Base-by-base conservation (phyloP, 179 eudicot species). In the Nepenthes alata region DNA sequence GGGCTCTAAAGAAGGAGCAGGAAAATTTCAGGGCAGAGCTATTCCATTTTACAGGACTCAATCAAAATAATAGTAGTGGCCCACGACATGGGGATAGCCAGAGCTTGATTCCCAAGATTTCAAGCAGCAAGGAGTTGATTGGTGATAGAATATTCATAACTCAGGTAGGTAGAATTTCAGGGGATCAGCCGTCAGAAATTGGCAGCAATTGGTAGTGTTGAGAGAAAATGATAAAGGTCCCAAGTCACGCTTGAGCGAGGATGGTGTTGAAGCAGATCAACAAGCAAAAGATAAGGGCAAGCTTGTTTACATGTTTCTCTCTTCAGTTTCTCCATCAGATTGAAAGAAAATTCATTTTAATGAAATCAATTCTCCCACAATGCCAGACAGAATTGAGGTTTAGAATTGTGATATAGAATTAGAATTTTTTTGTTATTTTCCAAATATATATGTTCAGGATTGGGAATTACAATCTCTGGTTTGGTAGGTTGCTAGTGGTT, bases 1-100 rank as follows among this genome's bases (percentile, higher is more conserved):
- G 70, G 41, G 85, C 78, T 2, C 35, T 68, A 35, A 75, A 75
- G 44, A 78, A 75, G 71, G 78, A 81, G 57, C 61, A 70, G 16
- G 74, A 71, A 58, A 47, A 35, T 45, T 54, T 63, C 53, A 67
- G 34, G 68, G 65, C 68, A 8, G 74, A 57, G 57, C 15, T 76
- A 37, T 5, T 35, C 44, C 76, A 73, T 12, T 63, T 63, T 59
- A 66, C 53, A 47, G 70, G 55, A 54, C 50, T 60, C 55, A 16
- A 59, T 16, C 57, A 60, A 13, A 15, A 34, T 34, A 34, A 12
- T 55, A 5, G 12, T 35, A 25, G 5, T n/a, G 59, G 15, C 12
- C 41, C 45, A 13, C 78, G 73, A 58, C 74, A 63, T 60, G 74
- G 58, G 11, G 65, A 64, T 62, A 25, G 61, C 2, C 64, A 35